Evolutionary conservation across 2,329 filamentous ascomycete genomes (phyloP).

Genomic region (Ophiostoma montium): DNA sequence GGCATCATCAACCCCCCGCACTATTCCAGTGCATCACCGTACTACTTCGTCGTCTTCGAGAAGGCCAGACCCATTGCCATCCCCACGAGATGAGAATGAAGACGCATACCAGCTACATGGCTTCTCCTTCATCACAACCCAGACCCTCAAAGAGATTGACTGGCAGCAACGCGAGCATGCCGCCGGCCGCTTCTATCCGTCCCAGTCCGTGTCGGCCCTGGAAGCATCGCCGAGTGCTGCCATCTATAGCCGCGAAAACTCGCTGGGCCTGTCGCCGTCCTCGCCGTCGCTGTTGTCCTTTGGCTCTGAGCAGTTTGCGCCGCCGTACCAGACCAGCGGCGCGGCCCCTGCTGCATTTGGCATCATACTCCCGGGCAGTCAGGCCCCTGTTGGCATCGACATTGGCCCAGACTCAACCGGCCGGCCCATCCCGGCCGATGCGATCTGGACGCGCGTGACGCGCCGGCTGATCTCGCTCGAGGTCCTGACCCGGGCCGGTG

Average conservation of each 20-base stretch:
- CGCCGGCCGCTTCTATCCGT: slow-evolving; percentile 22
- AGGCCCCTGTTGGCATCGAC: slow-evolving; percentile 8
- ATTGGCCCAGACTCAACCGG: slow-evolving; percentile 41
- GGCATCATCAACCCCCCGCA: slow-evolving; percentile 3
- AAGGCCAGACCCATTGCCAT: not conserved
- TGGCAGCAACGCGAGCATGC: slow-evolving; percentile 24
- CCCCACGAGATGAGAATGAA: slow-evolving; percentile 21
- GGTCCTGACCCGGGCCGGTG: slow-evolving; percentile 38
- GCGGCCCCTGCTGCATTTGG: slow-evolving; percentile 8
- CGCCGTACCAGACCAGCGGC: not conserved
- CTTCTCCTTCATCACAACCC: slow-evolving; percentile 38
- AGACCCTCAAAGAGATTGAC: slow-evolving; percentile 37
- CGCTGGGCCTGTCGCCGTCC: not conserved
- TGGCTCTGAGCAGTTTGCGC: slow-evolving; percentile 1
- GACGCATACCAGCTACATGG: slow-evolving; percentile 19
- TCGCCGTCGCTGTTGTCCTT: not conserved
- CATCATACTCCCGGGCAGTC: slow-evolving; percentile 12
- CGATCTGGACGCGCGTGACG: slow-evolving; percentile 45
- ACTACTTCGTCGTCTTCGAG: slow-evolving; percentile 1
- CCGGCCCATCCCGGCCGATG: slow-evolving; percentile 39
- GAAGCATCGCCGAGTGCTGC: not conserved
- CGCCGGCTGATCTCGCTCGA: slow-evolving; percentile 43
- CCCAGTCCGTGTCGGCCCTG: not conserved
- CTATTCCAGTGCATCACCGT: not conserved
- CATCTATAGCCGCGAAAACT: slow-evolving; percentile 1